Base-by-base conservation (phyloP, 2,329 filamentous ascomycete genomes). In the Blastomyces gilchristii region DNA sequence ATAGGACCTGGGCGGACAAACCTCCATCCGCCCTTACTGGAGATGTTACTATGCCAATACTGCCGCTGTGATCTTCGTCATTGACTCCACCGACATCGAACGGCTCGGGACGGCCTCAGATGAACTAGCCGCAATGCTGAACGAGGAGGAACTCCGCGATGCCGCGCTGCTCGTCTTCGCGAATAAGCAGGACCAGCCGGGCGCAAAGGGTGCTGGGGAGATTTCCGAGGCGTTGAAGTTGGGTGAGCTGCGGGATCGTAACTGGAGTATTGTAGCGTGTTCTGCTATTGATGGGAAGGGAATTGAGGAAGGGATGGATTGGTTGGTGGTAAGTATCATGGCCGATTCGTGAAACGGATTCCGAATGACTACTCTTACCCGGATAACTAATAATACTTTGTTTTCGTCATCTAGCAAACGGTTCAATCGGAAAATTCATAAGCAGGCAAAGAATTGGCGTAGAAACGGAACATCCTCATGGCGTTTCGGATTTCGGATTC, bases 31-130 rank as follows among this genome's bases (percentile, higher is more conserved):
- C 68, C 94, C 94, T 1, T 99, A 99, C 81, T 99, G 94, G 94
- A 86, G 94, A 76, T 99, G 94, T 80, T 99, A 99, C 83, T 99
- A 97, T 74, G 91, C 92, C 74, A 97, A 99, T 80, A 99, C 94
- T 0, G 93, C 94, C 39, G 94, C 94, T 22, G 94, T 99, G 68
- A 93, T 99, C 72, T 99, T 99, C 80, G 94, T 99, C 66, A 93
- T 99, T 73, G 94, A 99, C 76, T 94, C 89, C 52, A 99, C 94
- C 69, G 94, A 99, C 82, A 95, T 97, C 73, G 93, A 97, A 73
- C 89, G 94, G 67, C 80, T 99, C 68, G 87, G 91, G 68, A 99
- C 92, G 25, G 94, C 94, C 2, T 87, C 91, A 2, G 94, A 97
- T 74, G 94, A 99, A 78, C 80, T 99, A 63, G 85, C 88, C 63